These are phyloP conservation scores for Lolium multiflorum DNA, from an alignment of 176 grass and related monocot species.

Conservation along the genomic window DNA sequence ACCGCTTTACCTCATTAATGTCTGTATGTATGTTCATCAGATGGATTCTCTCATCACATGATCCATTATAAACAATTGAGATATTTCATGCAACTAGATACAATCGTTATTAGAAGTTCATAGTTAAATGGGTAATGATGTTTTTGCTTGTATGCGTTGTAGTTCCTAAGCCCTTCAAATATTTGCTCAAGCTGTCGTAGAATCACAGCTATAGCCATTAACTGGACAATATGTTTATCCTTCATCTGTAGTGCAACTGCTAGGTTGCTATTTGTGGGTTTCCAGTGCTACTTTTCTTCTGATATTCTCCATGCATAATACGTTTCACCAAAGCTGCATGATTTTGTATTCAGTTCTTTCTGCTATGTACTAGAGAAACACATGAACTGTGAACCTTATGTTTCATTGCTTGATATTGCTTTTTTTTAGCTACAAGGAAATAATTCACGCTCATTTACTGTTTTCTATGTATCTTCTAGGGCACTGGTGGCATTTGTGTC, in stretches of 20 bases:
- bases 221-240: neutral
- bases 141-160: neutral
- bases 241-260: neutral
- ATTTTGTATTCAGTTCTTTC: neutral
- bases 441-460: neutral
- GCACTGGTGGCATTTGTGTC: constrained; percentile 67
- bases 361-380: neutral
- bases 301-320: neutral
- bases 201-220: neutral
- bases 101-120: neutral
- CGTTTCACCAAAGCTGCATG: neutral
- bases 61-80: neutral
- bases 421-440: neutral
- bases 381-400: too few species aligned
- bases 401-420: neutral
- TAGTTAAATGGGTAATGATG: too few species aligned
- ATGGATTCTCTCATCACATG: neutral
- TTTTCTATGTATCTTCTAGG: constrained; percentile 46
- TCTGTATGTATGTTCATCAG: neutral
- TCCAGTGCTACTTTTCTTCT: neutral
- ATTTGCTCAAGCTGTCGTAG: neutral
- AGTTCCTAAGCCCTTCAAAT: neutral
- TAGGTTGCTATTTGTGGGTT: neutral
- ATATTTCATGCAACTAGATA: neutral
- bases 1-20: neutral